Base-by-base conservation (phyloP, 1,284 basidiomycete genomes). In the Polyporus tsugae region DNA sequence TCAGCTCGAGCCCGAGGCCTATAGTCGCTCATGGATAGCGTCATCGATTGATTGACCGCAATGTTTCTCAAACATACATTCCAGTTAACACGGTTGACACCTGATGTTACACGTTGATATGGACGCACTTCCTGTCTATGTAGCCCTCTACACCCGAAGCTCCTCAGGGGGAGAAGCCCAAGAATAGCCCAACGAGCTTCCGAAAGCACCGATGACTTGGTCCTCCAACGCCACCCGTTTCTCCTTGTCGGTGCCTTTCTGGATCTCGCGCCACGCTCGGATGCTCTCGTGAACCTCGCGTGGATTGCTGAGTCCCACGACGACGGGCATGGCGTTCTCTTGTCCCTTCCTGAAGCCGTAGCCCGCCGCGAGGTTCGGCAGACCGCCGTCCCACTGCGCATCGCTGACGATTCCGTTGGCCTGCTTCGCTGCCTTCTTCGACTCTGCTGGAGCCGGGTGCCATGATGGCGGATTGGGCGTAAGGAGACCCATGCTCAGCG, bases 401-500 rank as follows among this genome's bases (percentile, higher is more conserved):
- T 72, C 69, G 4, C 49, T 71, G 52, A 78, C 75, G n/a, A 75
- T 63, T 60, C 75, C 63, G 38, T 73, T 69, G 11, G 83, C 84
- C 46, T 78, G 77, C 7, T 70, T 69, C 6, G 83, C 82, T 1
- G 87, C 88, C 6, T 80, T 77, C 55, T 79, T 82, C 62, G 95
- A 75, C 13, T 78, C 80, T 6, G 79, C 75, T 5, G 91, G 85
- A 3, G 94, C 95, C 9, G 97, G 96, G 77, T 98, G 97, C 97
- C 97, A 99, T 0, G 78, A 63, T 0, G 95, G 94, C 2, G 89
- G 86, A 0, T 82, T 84, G 2, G 86, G 83, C 0, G 92, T 92
- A 49, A 99, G 85, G 1, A 98, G 86, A 0, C 95, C 95, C 97
- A 99, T 99, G 74, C 90, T 91, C 63, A 99, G 86, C 2, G 97